A percentile compares a stretch with the other conserved stretches of the same genome.
phyloP scores from a whole-genome alignment of 1,139 yeast genomes.

The Candida gigantensis region DNA sequence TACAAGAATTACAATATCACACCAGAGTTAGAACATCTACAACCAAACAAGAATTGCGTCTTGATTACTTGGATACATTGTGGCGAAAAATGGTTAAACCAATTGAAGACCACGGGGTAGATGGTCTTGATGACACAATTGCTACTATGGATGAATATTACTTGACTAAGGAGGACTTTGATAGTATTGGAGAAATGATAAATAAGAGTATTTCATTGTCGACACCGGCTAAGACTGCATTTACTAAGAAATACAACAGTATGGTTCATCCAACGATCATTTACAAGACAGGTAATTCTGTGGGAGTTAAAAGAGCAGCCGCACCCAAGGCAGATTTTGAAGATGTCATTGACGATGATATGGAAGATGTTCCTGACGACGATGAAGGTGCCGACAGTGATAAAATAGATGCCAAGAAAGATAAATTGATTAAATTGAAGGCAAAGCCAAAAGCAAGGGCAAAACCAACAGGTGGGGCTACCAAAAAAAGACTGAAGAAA shows the following conservation, averaged over 20 bases:
- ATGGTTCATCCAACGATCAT: constrained; percentile 83
- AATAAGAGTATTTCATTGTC: constrained; percentile 56
- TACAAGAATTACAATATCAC: constrained; percentile 89
- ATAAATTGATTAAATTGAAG: constrained; percentile 45
- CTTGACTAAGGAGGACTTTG: constrained; percentile 91
- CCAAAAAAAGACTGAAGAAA: constrained; percentile 18
- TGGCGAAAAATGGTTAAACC: constrained; percentile 59
- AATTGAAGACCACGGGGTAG: constrained; percentile 52
- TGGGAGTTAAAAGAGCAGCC: constrained; percentile 32
- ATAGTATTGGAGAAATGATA: constrained; percentile 52
- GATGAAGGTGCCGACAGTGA: constrained; percentile 30
- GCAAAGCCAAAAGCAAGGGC: constrained; percentile 19
- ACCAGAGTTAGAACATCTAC: constrained; percentile 79
- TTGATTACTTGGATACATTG: constrained; percentile 73
- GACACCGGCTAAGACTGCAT: constrained; percentile 75
- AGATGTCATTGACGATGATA: constrained; percentile 67
- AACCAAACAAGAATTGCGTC: constrained; percentile 70
- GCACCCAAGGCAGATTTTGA: constrained; percentile 51
- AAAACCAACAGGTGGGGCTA: constrained; percentile 11
- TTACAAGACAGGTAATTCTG: constrained; percentile 64
- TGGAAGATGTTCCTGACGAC: constrained; percentile 34
- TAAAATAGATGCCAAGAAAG: constrained; percentile 41
- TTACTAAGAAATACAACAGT: constrained; percentile 81
- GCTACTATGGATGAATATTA: constrained; percentile 78
- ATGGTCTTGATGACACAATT: constrained; percentile 67